Base-by-base conservation (phyloP, 306 rosid species). In the Corylus avellana region DNA sequence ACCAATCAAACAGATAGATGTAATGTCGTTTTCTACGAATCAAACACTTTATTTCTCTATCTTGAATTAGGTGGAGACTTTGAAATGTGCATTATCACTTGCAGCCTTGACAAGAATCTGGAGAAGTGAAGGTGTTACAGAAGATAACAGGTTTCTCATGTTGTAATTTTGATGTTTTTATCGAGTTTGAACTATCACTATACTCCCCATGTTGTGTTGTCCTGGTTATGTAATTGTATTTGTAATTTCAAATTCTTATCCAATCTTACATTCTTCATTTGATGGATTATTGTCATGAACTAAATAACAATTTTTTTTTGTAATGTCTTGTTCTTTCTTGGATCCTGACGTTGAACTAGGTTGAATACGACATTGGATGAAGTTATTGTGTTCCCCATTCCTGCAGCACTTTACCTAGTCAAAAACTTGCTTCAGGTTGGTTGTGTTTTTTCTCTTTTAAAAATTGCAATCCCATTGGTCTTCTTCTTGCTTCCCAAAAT, bases 401-500 rank as follows among this genome's bases (percentile, higher is more conserved):
- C 98, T 39, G 98, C 98, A 35, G 88, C 81, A 4, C 99, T 95
- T 74, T 95, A 95, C 87, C 94, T 93, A 35, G 91, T 95, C 18
- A 95, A 95, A 81, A 95, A 95, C 78, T 82, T 95, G 88, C 98
- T 95, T 81, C 98, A 93, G 97, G 97, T 94, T 86, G 49, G 92
- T 82, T 59, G 53, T 47, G 25, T 82, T 47, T 69, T 44, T 42
- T 49, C 20, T 66, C 17, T 56, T 58, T 58, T 62, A 16, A 25
- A 22, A 11, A 18, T 76, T 17, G 18, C 73, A 29, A 82, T 58
- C 22, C 51, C 44, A 37, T 70, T 16, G 7, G 18, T 73, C 39
- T 54, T 74, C 51, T 68, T 80, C 51, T 68, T 80, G 50, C 80
- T 74, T 77, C 66, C 70, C 55, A 57, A 75, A 56, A 70, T 81